These are phyloP conservation scores for Ophiosphaerella korrae DNA, from an alignment of 2,329 filamentous ascomycete genomes.

Conservation along the genomic window DNA sequence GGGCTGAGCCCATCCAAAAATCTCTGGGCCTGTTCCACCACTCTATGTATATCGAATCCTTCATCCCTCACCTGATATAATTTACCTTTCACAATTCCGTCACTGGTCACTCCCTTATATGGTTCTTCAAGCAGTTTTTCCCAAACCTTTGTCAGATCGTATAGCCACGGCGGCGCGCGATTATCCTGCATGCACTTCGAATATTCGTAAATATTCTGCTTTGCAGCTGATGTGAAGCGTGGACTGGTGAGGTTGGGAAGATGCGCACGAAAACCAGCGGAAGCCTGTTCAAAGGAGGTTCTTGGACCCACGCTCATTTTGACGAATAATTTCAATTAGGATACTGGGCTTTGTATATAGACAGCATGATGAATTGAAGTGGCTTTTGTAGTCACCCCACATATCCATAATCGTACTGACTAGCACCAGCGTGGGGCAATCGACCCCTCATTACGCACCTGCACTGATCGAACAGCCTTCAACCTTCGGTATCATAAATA, in stretches of 20 bases:
- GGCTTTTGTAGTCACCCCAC: neutral
- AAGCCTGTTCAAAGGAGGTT: constrained; percentile 33
- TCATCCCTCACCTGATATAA: constrained; percentile 69
- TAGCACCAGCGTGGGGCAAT: constrained; percentile 24
- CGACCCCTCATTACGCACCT: constrained; percentile 15
- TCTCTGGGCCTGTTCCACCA: constrained; percentile 58
- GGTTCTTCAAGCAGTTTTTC: constrained; percentile 60
- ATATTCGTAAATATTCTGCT: constrained; percentile 67
- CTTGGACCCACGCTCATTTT: constrained; percentile 18
- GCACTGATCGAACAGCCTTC: too few species aligned
- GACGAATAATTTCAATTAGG: neutral
- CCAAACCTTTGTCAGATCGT: constrained; percentile 46
- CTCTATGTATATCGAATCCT: constrained; percentile 62
- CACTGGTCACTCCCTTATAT: constrained; percentile 71
- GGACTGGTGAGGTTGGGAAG: constrained; percentile 66
- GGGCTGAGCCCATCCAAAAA: constrained; percentile 56
- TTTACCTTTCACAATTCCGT: constrained; percentile 63
- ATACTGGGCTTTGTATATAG: neutral
- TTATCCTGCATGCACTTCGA: constrained; percentile 64
- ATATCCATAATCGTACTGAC: constrained; percentile 22
- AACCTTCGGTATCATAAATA: too few species aligned
- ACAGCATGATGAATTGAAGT: neutral
- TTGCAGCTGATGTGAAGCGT: constrained; percentile 67
- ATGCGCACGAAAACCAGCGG: constrained; percentile 59
- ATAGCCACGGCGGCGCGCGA: constrained; percentile 68